Percentiles rank a stretch among this genome's conserved stretches.
Conservation (phyloP, 1,284 basidiomycete genomes). For the Austropuccinia psidii region DNA sequence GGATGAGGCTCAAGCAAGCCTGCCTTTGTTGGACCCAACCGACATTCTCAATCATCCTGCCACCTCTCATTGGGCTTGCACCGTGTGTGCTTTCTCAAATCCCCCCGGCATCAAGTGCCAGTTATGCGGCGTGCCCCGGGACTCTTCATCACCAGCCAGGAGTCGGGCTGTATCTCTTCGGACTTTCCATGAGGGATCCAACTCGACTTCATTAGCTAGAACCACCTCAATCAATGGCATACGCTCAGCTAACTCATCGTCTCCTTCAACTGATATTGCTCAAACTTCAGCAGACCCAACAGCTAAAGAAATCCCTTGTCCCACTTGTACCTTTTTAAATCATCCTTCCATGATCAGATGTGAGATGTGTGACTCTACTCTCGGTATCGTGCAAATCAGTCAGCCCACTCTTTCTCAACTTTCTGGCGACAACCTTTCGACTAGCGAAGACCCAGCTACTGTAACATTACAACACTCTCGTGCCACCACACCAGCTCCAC, state of each 20-base stretch:
- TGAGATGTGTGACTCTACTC: conserved; percentile 74
- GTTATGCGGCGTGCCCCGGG: conserved; percentile 24
- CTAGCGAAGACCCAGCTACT: conserved; percentile 39
- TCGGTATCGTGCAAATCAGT: conserved; percentile 48
- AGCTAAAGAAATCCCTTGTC: conserved; percentile 56
- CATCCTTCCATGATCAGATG: conserved; percentile 65
- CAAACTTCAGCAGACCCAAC: conserved; percentile 31
- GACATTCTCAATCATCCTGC: neutral
- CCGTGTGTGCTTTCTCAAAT: conserved; percentile 38
- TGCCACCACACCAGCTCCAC: conserved; percentile 59
- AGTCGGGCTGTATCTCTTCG: neutral
- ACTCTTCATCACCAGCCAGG: neutral
- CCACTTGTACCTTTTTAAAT: conserved; percentile 87
- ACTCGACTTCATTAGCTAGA: too few relatives aligned
- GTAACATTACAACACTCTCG: conserved; percentile 43
- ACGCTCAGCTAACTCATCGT: neutral
- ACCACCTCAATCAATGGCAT: neutral
- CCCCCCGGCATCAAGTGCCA: conserved; percentile 1
- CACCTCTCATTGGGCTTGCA: conserved; percentile 35
- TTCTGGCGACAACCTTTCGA: conserved; percentile 40
- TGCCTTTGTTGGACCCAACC: conserved; percentile 33
- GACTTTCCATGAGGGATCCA: neutral
- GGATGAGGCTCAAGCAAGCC: too few relatives aligned
- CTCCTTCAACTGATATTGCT: too few relatives aligned
- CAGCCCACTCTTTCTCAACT: conserved; percentile 39